Conservation (phyloP, 2,329 filamentous ascomycete genomes). For the Hypoxylon sp. region DNA sequence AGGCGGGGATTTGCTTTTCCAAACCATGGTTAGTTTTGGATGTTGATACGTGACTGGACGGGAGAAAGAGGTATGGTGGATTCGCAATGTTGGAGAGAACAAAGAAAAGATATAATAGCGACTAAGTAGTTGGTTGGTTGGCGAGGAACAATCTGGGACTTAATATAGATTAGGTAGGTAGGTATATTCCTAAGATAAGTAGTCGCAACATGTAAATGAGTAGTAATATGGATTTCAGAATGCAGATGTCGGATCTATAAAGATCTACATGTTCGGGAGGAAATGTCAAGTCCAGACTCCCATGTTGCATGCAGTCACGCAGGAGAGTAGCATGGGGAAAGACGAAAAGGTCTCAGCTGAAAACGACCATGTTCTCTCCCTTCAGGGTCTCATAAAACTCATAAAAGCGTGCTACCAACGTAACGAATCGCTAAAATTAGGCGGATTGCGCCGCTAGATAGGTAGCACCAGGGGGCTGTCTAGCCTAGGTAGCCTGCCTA, state of each 20-base stretch:
- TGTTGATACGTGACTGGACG: neutral
- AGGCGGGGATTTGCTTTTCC: constrained; percentile 40
- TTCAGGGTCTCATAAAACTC: neutral
- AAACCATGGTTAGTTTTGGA: constrained; percentile 41
- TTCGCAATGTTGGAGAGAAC: constrained; percentile 13
- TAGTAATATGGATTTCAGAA: neutral
- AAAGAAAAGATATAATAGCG: constrained; percentile 8
- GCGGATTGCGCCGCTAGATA: constrained; percentile 21
- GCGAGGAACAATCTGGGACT: constrained; percentile 10
- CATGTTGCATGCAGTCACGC: constrained; percentile 15
- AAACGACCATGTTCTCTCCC: constrained; percentile 7
- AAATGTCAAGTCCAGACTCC: constrained; percentile 17
- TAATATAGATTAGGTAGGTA: constrained; percentile 18
- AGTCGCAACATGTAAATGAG: neutral
- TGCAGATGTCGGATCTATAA: constrained; percentile 6
- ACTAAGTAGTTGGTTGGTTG: constrained; percentile 17
- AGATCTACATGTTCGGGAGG: constrained; percentile 10
- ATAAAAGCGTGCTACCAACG: constrained; percentile 18
- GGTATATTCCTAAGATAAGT: constrained; percentile 20
- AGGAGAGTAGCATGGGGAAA: constrained; percentile 5
- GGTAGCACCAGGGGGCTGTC: constrained; percentile 8
- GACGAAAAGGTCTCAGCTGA: constrained; percentile 36
- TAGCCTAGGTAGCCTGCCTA: constrained; percentile 22
- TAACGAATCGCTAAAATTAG: constrained; percentile 37
- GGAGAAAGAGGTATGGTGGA: constrained; percentile 11